A percentile compares a stretch with the other conserved stretches of the same genome.
Conservation (phyloP, 2,329 filamentous ascomycete genomes). For the Fusarium tuaranense region DNA sequence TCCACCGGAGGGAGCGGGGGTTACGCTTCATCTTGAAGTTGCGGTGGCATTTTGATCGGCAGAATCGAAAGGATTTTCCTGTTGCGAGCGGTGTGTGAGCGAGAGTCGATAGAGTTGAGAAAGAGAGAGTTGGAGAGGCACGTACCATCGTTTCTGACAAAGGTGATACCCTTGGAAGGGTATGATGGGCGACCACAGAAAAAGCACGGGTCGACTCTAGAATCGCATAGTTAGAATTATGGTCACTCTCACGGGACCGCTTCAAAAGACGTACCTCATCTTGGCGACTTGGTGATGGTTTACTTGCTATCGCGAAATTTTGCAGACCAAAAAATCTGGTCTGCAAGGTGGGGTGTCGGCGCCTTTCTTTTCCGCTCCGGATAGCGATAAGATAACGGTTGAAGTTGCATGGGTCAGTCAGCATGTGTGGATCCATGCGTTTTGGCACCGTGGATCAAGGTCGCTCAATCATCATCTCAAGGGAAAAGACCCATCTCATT, state of each 20-base stretch:
- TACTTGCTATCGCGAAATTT: neutral
- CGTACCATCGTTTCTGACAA: conserved; percentile 1
- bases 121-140: neutral
- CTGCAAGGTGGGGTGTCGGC: neutral
- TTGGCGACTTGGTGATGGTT: neutral
- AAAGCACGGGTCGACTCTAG: neutral
- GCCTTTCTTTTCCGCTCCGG: neutral
- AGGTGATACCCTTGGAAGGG: neutral
- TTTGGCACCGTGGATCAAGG: neutral
- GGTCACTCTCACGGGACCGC: neutral
- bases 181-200: neutral
- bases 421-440: neutral
- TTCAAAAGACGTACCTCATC: neutral
- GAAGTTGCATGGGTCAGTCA: neutral
- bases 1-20: conserved; percentile 96
- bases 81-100: conserved; percentile 13
- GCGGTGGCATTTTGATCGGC: neutral
- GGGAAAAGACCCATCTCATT: neutral
- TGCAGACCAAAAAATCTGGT: neutral
- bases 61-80: neutral
- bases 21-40: conserved; percentile 97
- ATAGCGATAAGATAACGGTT: neutral
- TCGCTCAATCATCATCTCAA: neutral
- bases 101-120: neutral
- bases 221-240: neutral